These are phyloP conservation scores for Colletotrichum lindemuthianum DNA, from an alignment of 2,329 filamentous ascomycete genomes.

Conservation along the genomic window DNA sequence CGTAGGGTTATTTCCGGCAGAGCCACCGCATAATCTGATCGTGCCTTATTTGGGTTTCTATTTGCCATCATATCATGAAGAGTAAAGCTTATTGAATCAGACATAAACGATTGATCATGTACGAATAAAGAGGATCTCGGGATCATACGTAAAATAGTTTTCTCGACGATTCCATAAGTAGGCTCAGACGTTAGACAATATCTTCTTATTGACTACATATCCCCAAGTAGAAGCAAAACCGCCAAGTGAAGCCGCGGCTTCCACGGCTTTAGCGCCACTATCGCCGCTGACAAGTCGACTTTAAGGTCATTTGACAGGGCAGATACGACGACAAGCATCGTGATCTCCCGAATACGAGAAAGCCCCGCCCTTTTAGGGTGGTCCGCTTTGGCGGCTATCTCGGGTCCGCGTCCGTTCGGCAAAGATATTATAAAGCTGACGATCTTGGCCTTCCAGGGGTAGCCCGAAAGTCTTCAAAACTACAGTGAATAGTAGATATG, in stretches of 20 bases:
- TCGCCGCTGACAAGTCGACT: not conserved
- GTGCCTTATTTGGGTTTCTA: no score
- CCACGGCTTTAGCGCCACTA: not conserved
- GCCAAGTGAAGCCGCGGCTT: not conserved
- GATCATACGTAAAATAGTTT: no score
- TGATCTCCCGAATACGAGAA: slow-evolving; percentile 11
- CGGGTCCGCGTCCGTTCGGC: not conserved
- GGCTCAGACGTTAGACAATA: not conserved
- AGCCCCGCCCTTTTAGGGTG: not conserved
- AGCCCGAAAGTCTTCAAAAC: not conserved
- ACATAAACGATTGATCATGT: no score
- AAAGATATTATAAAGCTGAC: not conserved
- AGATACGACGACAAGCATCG: not conserved
- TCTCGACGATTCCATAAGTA: no score
- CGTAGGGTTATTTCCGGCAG: no score
- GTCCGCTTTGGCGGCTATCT: not conserved
- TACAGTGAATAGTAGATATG: not conserved
- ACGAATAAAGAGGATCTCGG: no score
- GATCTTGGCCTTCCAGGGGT: no score
- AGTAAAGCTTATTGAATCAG: no score
- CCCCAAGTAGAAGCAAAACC: no score
- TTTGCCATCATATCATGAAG: no score
- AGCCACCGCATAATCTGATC: no score
- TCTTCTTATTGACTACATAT: not conserved
- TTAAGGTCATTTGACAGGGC: slow-evolving; percentile 5